Evolutionary conservation across 2,329 filamentous ascomycete species (phyloP).

Genomic region (Clarireedia hainanense): DNA sequence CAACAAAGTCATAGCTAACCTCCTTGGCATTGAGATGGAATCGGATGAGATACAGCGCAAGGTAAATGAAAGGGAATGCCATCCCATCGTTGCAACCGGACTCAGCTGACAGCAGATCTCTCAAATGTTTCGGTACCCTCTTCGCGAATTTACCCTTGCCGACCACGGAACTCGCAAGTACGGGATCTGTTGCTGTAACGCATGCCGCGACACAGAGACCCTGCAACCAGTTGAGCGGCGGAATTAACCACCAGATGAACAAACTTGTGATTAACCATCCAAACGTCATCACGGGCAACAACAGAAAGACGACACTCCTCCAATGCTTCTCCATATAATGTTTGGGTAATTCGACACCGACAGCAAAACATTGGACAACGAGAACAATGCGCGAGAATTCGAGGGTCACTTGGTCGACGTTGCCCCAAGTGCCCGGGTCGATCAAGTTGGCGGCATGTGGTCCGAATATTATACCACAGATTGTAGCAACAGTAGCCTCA

Average conservation of each 20-base stretch:
- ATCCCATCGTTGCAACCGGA: conserved; percentile 99
- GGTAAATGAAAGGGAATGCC: conserved; percentile 96
- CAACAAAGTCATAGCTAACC: conserved; percentile 80
- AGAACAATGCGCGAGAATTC: conserved; percentile 86
- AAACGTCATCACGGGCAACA: conserved; percentile 94
- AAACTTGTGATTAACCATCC: conserved; percentile 91
- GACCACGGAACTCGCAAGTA: conserved; percentile 93
- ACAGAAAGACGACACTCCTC: conserved; percentile 80
- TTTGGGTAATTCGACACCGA: conserved; percentile 83
- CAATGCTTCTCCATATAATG: conserved; percentile 98
- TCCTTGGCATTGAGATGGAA: conserved; percentile 62
- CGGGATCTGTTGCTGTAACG: conserved; percentile 94
- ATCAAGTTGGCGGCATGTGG: conserved; percentile 78
- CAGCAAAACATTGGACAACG: conserved; percentile 86
- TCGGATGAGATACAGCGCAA: conserved; percentile 81
- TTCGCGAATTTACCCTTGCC: conserved; percentile 99
- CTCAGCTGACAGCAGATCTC: conserved; percentile 90
- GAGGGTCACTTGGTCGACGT: conserved; percentile 76
- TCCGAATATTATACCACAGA: conserved; percentile 83
- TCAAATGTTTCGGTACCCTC: conserved; percentile 91
- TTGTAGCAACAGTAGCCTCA: conserved; percentile 87
- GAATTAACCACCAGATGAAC: conserved; percentile 88
- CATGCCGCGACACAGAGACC: conserved; percentile 82
- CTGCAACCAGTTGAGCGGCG: conserved; percentile 77
- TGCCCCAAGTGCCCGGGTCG: conserved; percentile 69